Conservation (phyloP, 345 rosid genomes). For the Aethionema arabicum region DNA sequence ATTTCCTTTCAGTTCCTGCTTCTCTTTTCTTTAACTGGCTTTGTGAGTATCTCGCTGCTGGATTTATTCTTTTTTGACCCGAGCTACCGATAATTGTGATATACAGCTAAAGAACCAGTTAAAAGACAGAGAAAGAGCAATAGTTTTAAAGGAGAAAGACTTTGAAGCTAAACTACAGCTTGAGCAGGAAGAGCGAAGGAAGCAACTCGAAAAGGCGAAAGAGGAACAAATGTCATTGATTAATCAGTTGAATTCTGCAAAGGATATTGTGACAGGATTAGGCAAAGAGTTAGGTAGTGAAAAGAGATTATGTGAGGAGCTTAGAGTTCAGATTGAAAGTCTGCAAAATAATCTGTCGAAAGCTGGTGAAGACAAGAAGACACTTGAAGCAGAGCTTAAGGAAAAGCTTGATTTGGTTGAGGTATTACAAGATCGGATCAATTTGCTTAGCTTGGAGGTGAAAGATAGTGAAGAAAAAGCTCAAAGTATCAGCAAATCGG, state of each 20-base stretch:
- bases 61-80: conserved; percentile 4
- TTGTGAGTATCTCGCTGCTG: conserved; percentile 3
- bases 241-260: conserved; percentile 64
- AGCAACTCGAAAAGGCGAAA: conserved; percentile 48
- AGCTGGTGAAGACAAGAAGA: conserved; percentile 55
- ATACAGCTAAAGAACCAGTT: conserved; percentile 62
- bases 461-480: conserved; percentile 55
- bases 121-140: conserved; percentile 65
- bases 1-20: conserved; percentile 17
- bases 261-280: conserved; percentile 51
- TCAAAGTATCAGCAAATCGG: conserved; percentile 47
- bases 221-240: conserved; percentile 56
- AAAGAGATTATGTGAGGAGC: conserved; percentile 52
- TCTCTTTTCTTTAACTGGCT: conserved; percentile 10
- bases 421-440: conserved; percentile 52
- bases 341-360: conserved; percentile 52
- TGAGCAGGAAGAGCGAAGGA: conserved; percentile 61
- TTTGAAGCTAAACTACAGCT: conserved; percentile 55
- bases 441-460: conserved; percentile 60
- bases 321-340: conserved; percentile 50
- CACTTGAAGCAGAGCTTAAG: conserved; percentile 55
- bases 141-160: conserved; percentile 51
- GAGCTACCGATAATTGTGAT: conserved; percentile 3
- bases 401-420: conserved; percentile 54
- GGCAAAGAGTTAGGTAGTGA: conserved; percentile 74